Evolutionary conservation across 306 rosid genomes (phyloP), one percentile per base, ranked within the genome.

Genomic region (Cicer bijugum): DNA sequence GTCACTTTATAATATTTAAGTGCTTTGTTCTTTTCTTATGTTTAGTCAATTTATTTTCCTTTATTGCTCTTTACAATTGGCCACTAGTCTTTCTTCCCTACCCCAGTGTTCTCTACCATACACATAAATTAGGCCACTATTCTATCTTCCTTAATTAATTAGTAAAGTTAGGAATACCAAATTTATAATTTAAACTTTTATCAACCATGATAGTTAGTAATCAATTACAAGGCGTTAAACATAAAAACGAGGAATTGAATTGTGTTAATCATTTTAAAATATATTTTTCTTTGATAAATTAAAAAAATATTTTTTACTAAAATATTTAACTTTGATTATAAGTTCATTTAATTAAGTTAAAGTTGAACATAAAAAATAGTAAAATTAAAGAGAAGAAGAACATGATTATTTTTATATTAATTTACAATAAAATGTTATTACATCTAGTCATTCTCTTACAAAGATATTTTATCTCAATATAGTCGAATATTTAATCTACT

Each of bases 1-100:
- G 91, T 87, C 88, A 87, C 69, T 76, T 83, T 84, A 4, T 60
- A 70, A 15, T 77, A 80, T 82, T 85, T 67, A 82, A 74, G 66
- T 51, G 60, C 64, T 62, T 3, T 82, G 86, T 78, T 82, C 72
- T 70, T 69, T 79, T 81, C 78, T 83, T 72, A 68, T 86, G 88
- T 82, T 78, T 20, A 65, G 90, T 88, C 90, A 48, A 75, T 78
- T 82, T 86, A 77, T 69, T 48, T 62, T 20, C 75, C 68, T 77
- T 60, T 71, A 10, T 75, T 76, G 61, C 55, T 37, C 39, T 40
- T 10, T 37, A 39, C 19, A 39, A 72, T 43, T 64, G 83, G 40
- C 57, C 56, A 45, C 60, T 55, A 72, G 1, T 45, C 6, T 69
- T 70, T 58, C 45, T 12, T 57, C 64, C 78, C 14, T 68, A 40